Base-by-base conservation (phyloP, 1,139 yeast species). In the Chernovozyma aurita region DNA sequence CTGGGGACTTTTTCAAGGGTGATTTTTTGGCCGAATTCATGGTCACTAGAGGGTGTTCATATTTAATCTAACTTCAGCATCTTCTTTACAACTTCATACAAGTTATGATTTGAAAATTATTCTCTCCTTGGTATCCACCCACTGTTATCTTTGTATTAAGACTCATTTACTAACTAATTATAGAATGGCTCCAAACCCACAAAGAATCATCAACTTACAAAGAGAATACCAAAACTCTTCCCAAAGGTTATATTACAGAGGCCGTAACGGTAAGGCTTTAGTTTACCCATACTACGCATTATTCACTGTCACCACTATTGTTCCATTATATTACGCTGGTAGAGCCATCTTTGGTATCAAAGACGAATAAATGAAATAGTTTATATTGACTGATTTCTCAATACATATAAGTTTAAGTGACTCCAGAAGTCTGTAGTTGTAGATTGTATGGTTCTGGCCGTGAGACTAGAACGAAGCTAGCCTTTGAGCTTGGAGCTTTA, bases 261-360 rank as follows among this genome's bases (percentile, higher is more conserved):
- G 74, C 33, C 61, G 70, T 48, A 80, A 90, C 68, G 80, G 96
- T 50, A 86, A 85, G 70, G 68, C 76, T 57, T 68, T 83, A 61
- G 76, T 88, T 52, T 85, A 84, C 69, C 97, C 97, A 61, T 90
- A 83, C 78, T 85, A 80, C 73, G 94, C 88, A 49, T 71, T 85
- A 49, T 85, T 88, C 70, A 72, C 90, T 45, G 73, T 83, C 45
- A 71, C 88, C 50, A 75, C 87, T 40, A 74, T 76, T 47, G 75
- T 78, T 47, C 85, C 95, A 51, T 67, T 83, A 49, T 78, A 63
- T 70, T 86, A 83, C 76, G 63, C 84, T 38, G 92, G 84, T 52
- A 83, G 94, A 72, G 95, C 95, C 51, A 60, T 77, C 45, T 61
- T 68, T 39, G 90, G 88, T 58, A 71, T 82, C 56, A 83, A 82